These are phyloP conservation scores for Kentomonas sorsogonicus DNA, from an alignment of 208 protist genomes.

Conservation along the genomic window DNA sequence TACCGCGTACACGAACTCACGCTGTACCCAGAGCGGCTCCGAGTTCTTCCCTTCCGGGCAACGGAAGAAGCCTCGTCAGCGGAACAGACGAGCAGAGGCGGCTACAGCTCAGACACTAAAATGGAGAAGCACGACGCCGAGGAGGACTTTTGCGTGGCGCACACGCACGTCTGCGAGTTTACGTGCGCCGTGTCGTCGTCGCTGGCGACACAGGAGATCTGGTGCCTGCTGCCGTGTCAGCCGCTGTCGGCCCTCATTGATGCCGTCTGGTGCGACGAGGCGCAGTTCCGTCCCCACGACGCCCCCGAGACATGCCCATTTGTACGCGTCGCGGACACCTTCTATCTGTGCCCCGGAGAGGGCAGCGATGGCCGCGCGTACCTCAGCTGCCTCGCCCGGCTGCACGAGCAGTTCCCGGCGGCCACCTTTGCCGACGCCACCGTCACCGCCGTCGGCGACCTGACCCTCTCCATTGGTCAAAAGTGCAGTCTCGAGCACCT, in stretches of 20 bases:
- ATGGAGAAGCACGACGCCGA: slow-evolving; percentile 32
- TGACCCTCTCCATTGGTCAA: slow-evolving; percentile 59
- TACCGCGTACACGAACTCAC: no score
- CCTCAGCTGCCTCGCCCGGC: background rate
- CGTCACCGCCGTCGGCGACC: slow-evolving; percentile 61
- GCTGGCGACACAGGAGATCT: slow-evolving; percentile 36
- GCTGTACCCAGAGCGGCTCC: no score
- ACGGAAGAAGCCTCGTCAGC: no score
- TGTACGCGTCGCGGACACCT: slow-evolving; percentile 73
- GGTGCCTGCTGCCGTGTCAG: slow-evolving; percentile 77
- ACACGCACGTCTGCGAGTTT: slow-evolving; percentile 80
- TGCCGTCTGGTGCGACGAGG: slow-evolving; percentile 39
- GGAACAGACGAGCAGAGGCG: no score
- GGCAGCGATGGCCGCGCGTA: background rate
- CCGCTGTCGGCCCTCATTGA: slow-evolving; percentile 62
- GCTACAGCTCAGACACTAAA: no score
- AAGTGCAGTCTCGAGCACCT: slow-evolving; percentile 57
- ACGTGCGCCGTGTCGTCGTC: slow-evolving; percentile 29
- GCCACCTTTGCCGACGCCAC: slow-evolving; percentile 14
- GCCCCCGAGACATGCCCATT: slow-evolving; percentile 43
- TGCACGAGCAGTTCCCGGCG: background rate
- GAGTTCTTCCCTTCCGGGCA: no score
- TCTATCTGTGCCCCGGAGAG: no score
- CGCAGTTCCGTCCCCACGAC: background rate
- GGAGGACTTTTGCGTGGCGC: slow-evolving; percentile 65